Evolutionary conservation across 2,329 filamentous ascomycete species (phyloP), one percentile per base, ranked within the genome.

Genomic region (Cordyceps tenuipes): DNA sequence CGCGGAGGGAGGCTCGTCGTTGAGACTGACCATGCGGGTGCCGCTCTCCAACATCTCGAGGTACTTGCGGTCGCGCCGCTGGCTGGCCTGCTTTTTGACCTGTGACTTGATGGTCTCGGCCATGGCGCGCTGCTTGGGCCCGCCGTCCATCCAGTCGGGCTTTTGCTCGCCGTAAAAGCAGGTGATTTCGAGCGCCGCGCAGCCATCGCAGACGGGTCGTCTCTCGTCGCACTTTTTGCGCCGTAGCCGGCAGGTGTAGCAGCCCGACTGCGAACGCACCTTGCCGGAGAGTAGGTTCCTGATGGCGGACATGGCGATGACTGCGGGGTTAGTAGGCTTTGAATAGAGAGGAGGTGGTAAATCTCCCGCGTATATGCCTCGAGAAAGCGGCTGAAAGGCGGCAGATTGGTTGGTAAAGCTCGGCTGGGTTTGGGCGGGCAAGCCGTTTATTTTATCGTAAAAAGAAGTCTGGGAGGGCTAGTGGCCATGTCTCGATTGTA

Each of bases 141-240:
- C 80, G 51, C 75, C 77, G 62, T 84, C 82, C 81, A 84, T 82
- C 81, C 81, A 84, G 5, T 78, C 77, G 15, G 82, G 81, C 67
- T 81, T 84, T 26, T 72, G 69, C 2, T 79, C 74, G 62, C 72
- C 70, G 64, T 78, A 84, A 62, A 81, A 69, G 66, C 84, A 86
- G 19, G 76, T 77, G 60, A 86, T 85, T 53, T 80, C 75, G n/a
- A 86, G 76, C 1, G 72, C 68, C 15, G 70, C 67, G 69, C 83
- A 86, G 41, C 68, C 71, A 6, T 76, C 71, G 68, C 83, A 86
- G 10, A 76, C 66, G 12, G 82, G 82, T 2, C 73, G 76, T 26
- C 66, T 72, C 66, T 83, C 80, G 63, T 84, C 81, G 65, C 83
- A 86, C 66, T 84, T 85, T 66, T 86, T 86, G 64, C 80, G 80